Conservation (phyloP, 2,329 filamentous ascomycete genomes). For the Fusarium armeniacum region DNA sequence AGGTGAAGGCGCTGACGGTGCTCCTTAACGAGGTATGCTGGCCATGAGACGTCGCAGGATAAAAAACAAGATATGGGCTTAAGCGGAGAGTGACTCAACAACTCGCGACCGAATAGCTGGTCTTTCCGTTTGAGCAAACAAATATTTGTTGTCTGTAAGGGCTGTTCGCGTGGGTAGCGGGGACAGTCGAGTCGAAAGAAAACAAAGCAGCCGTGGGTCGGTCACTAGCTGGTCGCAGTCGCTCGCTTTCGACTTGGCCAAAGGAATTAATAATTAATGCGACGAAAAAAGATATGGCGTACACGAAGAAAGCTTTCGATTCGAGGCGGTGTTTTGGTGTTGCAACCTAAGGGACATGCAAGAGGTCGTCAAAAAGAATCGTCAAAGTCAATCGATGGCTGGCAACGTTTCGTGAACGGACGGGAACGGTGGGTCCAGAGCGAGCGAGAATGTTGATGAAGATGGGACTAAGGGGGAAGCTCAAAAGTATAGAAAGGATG, state of each 20-base stretch:
- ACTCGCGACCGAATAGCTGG: slow-evolving; percentile 18
- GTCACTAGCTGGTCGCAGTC: slow-evolving; percentile 36
- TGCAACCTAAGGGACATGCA: slow-evolving; percentile 23
- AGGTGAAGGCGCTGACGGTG: slow-evolving; percentile 35
- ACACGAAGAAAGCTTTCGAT: slow-evolving; percentile 4
- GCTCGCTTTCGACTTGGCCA: slow-evolving; percentile 28
- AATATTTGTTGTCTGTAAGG: slow-evolving; percentile 39
- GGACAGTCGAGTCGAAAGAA: slow-evolving; percentile 47
- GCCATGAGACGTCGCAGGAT: slow-evolving; percentile 48
- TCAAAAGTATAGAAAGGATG: slow-evolving; percentile 24
- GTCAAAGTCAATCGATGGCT: slow-evolving; percentile 42
- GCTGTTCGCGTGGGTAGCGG: slow-evolving; percentile 47
- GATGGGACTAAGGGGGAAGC: slow-evolving; percentile 22
- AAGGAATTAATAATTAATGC: slow-evolving; percentile 46
- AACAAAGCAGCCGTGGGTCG: slow-evolving; percentile 47
- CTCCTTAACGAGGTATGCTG: slow-evolving; percentile 46
- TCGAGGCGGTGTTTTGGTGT: slow-evolving; percentile 9
- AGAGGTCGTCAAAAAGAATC: slow-evolving; percentile 34
- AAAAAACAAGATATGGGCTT: slow-evolving; percentile 12
- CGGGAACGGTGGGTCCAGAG: slow-evolving; percentile 45
- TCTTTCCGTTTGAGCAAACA: slow-evolving; percentile 19
- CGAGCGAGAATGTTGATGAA: slow-evolving; percentile 26
- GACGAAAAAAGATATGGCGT: slow-evolving; percentile 17
- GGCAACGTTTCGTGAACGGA: slow-evolving; percentile 46
- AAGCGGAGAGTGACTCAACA: slow-evolving; percentile 19